These are phyloP conservation scores for Sugiyamaella valdiviana DNA, from an alignment of 805 yeast species.

Conservation along the genomic window DNA sequence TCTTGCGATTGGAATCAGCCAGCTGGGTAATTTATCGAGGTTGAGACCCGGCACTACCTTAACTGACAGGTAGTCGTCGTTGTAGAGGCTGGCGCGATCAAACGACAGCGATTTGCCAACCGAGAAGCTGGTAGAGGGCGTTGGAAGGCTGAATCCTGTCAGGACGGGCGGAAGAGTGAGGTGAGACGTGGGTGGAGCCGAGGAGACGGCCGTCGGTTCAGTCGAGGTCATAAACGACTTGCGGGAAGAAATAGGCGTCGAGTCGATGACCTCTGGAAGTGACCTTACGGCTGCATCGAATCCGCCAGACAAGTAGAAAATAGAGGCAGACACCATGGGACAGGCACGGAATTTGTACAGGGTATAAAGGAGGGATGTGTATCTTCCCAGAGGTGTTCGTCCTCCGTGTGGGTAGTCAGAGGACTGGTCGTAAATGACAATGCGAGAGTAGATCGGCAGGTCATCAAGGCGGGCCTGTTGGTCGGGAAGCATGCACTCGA, in stretches of 20 bases:
- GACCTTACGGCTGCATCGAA: neutral
- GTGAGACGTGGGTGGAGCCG: neutral
- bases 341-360: slow-evolving; percentile 27
- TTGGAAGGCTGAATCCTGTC: slow-evolving; percentile 25
- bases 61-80: neutral
- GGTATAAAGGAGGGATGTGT: slow-evolving; percentile 24
- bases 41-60: neutral
- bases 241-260: neutral
- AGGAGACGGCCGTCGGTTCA: neutral
- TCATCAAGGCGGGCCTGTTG: slow-evolving; percentile 25
- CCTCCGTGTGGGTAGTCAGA: slow-evolving; percentile 5
- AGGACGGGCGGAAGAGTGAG: slow-evolving; percentile 20
- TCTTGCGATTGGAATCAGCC: slow-evolving; percentile 42
- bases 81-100: slow-evolving; percentile 1
- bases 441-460: slow-evolving; percentile 19
- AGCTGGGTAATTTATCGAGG: slow-evolving; percentile 40
- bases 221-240: no score
- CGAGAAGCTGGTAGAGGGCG: neutral
- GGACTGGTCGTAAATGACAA: slow-evolving; percentile 47
- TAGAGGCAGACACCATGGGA: slow-evolving; percentile 16
- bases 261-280: neutral
- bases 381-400: slow-evolving; percentile 9
- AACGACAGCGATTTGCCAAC: neutral
- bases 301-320: slow-evolving; percentile 28
- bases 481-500: slow-evolving; percentile 33